phyloP scores from a whole-genome alignment of 352 stramenopile species.

The Pythium folliculosum region DNA sequence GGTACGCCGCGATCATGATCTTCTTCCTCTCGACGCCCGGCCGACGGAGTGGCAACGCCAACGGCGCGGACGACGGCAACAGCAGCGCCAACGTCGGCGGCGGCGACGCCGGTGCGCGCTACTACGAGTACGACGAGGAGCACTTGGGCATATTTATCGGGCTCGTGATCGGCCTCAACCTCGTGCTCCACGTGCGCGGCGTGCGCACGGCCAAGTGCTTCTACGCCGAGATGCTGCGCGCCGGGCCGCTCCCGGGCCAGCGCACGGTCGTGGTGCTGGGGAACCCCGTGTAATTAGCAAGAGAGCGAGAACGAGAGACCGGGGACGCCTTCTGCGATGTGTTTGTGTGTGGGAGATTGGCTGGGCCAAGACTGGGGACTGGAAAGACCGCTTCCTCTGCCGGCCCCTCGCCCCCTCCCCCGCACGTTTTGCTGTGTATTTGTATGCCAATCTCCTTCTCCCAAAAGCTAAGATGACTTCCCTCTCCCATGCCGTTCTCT shows the following conservation, averaged over 20 bases:
- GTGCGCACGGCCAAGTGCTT: constrained; percentile 39
- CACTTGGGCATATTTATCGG: constrained; percentile 49
- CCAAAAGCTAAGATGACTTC: neutral
- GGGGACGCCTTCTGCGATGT: too few species aligned
- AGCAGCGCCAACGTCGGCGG: neutral
- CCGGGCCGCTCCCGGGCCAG: constrained; percentile 18
- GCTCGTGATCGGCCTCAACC: constrained; percentile 54
- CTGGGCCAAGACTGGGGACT: too few species aligned
- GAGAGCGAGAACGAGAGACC: neutral
- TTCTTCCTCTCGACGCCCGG: constrained; percentile 33
- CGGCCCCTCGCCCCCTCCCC: too few species aligned
- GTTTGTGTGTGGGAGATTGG: neutral
- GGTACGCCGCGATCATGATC: constrained; percentile 53
- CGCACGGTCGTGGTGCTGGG: constrained; percentile 27
- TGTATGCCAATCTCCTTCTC: neutral
- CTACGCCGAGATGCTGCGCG: constrained; percentile 39
- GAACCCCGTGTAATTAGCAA: constrained; percentile 11
- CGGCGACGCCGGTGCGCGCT: constrained; percentile 3
- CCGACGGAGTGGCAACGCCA: neutral
- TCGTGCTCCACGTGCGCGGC: constrained; percentile 60
- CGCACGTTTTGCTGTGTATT: neutral
- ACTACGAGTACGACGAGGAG: constrained; percentile 34
- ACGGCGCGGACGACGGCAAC: neutral
- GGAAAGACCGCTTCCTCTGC: too few species aligned
- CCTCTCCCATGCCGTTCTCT: too few species aligned